Evolutionary conservation across 208 protist genomes (phyloP).

Genomic region (Leishmania tarentolae): DNA sequence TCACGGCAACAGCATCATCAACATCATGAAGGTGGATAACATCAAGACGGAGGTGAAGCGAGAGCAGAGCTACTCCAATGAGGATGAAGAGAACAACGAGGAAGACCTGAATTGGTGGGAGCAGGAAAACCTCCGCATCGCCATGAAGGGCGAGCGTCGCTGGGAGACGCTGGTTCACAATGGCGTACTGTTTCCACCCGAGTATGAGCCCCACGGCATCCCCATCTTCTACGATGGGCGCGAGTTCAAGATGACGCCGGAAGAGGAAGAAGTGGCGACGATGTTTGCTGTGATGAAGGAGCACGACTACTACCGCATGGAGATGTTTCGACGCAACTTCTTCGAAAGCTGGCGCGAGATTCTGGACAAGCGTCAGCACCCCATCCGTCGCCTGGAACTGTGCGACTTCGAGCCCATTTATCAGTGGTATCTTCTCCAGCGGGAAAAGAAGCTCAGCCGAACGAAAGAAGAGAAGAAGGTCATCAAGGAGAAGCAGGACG

Average conservation of each 20-base stretch:
- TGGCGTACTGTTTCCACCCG: constrained; percentile 97
- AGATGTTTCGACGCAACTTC: constrained; percentile 98
- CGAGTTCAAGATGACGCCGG: constrained; percentile 91
- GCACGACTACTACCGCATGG: constrained; percentile 96
- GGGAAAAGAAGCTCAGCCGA: constrained; percentile 84
- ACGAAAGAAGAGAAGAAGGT: constrained; percentile 96
- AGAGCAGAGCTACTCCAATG: constrained; percentile 43
- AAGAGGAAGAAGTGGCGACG: constrained; percentile 98
- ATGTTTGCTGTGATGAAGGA: constrained; percentile 96
- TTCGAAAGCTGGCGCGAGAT: constrained; percentile 94
- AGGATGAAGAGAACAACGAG: constrained; percentile 52
- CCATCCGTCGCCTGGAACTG: constrained; percentile 94
- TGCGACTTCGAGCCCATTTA: constrained; percentile 98
- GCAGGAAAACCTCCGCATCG: constrained; percentile 74
- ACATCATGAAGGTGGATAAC: constrained; percentile 39
- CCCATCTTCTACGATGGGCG: constrained; percentile 95
- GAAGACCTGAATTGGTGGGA: constrained; percentile 87
- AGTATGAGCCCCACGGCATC: constrained; percentile 97
- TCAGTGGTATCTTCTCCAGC: constrained; percentile 85
- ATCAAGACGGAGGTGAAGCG: constrained; percentile 34
- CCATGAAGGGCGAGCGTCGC: constrained; percentile 76
- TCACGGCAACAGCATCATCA: constrained; percentile 11
- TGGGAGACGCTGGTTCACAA: constrained; percentile 97
- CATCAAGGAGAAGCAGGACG: constrained; percentile 80
- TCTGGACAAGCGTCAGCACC: constrained; percentile 86